Conservation (phyloP, 1,284 basidiomycete genomes). For the Rhodotorula sp. region DNA sequence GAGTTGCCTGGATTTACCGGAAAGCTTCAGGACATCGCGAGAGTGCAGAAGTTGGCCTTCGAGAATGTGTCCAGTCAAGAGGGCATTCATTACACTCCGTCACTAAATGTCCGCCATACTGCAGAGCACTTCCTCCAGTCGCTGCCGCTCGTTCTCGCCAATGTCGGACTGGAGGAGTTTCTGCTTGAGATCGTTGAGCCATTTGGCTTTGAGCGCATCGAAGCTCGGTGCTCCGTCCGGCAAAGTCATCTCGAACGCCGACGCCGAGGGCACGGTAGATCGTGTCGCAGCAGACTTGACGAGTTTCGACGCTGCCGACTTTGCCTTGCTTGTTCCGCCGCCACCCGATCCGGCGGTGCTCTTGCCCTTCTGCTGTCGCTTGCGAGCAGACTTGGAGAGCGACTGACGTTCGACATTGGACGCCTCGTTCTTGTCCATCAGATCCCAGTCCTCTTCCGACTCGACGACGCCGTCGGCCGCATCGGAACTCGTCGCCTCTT, state of each 20-base stretch:
- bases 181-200: constrained; percentile 1
- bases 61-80: not conserved
- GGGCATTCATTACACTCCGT: not conserved
- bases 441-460: constrained; percentile 24
- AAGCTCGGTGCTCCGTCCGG: constrained; percentile 3
- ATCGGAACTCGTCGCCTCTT: not conserved
- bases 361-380: not conserved
- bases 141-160: constrained; percentile 6
- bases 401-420: constrained; percentile 13
- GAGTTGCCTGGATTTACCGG: too few relatives aligned
- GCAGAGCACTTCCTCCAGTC: constrained; percentile 11
- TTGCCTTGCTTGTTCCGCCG: not conserved
- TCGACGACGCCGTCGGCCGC: not conserved
- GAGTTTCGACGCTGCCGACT: too few relatives aligned
- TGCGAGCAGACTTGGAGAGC: not conserved
- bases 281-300: not conserved
- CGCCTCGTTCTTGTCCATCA: constrained; percentile 29
- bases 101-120: not conserved
- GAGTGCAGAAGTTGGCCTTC: too few relatives aligned
- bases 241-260: not conserved
- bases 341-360: not conserved
- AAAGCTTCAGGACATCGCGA: too few relatives aligned
- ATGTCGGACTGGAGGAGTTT: not conserved
- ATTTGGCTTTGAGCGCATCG: constrained; percentile 4
- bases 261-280: not conserved